Percentiles rank a stretch among this genome's conserved stretches.
Conservation (phyloP, 2,329 filamentous ascomycete species). For the Thielaviopsis musarum region DNA sequence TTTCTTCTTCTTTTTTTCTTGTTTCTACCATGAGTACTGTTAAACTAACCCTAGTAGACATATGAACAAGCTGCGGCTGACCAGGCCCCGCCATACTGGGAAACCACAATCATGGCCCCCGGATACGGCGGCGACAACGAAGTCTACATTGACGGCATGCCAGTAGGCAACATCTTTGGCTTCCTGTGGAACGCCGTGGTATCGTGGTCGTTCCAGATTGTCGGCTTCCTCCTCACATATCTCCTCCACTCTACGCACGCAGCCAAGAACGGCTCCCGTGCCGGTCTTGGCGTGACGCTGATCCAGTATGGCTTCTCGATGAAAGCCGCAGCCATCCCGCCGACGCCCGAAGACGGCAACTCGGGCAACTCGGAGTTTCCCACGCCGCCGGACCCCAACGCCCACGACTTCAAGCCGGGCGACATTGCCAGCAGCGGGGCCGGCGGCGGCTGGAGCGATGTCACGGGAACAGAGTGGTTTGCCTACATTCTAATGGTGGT, state of each 20-base stretch:
- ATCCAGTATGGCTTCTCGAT: slow-evolving; percentile 97
- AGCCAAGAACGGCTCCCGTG: slow-evolving; percentile 90
- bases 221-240: slow-evolving; percentile 95
- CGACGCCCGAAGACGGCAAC: slow-evolving; percentile 27
- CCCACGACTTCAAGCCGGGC: slow-evolving; percentile 70
- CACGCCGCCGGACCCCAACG: slow-evolving; percentile 71
- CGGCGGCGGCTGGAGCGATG: slow-evolving; percentile 30
- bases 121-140: slow-evolving; percentile 82
- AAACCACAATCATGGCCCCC: slow-evolving; percentile 91
- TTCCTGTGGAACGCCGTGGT: slow-evolving; percentile 94
- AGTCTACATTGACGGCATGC: slow-evolving; percentile 91
- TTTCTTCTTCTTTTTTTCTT: slow-evolving; percentile 22
- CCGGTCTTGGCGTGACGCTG: slow-evolving; percentile 83
- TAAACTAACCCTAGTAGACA: slow-evolving; percentile 38
- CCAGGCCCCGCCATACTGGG: slow-evolving; percentile 94
- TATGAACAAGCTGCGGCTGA: slow-evolving; percentile 98
- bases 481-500: slow-evolving; percentile 91
- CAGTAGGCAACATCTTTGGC: slow-evolving; percentile 73
- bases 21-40: too few relatives aligned
- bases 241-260: slow-evolving; percentile 95
- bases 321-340: slow-evolving; percentile 42
- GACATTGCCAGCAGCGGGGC: slow-evolving; percentile 35
- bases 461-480: slow-evolving; percentile 70
- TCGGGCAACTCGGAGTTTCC: slow-evolving; percentile 40
- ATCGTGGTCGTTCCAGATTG: slow-evolving; percentile 89